phyloP scores from a whole-genome alignment of 805 yeast genomes.

The Saccharomycopsis fodiens region DNA sequence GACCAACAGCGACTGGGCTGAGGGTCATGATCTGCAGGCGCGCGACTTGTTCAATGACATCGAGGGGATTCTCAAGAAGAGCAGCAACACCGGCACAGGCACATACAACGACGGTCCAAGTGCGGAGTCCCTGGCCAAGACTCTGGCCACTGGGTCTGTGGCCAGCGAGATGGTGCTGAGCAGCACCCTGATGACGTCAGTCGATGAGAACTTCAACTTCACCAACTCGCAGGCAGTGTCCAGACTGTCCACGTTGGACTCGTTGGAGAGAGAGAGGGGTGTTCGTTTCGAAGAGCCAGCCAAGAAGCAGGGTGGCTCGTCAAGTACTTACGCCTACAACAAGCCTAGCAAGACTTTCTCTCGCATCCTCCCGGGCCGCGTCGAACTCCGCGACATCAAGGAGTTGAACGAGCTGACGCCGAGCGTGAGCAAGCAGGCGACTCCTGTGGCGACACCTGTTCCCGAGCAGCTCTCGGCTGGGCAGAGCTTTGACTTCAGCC shows the following conservation, averaged over 20 bases:
- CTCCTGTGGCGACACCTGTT: not conserved
- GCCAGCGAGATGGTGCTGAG: not conserved
- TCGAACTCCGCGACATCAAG: slow-evolving; percentile 17
- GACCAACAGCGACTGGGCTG: too few species aligned
- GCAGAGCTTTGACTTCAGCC: slow-evolving; percentile 8
- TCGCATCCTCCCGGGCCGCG: slow-evolving; percentile 17
- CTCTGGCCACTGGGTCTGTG: not conserved
- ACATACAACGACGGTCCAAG: not conserved
- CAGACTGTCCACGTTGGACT: slow-evolving; percentile 13
- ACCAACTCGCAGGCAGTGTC: not conserved
- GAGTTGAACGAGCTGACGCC: slow-evolving; percentile 8
- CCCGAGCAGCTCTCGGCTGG: not conserved
- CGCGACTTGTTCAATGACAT: slow-evolving; percentile 3
- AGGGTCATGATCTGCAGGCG: not conserved
- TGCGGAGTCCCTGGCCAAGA: not conserved
- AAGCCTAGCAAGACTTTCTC: not conserved
- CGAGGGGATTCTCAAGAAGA: slow-evolving; percentile 2
- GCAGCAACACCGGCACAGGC: not conserved
- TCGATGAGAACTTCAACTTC: slow-evolving; percentile 2
- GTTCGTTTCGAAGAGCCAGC: too few species aligned
- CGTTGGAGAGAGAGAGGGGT: not conserved
- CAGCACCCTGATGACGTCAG: slow-evolving; percentile 3
- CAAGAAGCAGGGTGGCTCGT: not conserved
- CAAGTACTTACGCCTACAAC: too few species aligned
- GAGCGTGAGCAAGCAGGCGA: not conserved